Conservation (phyloP, 176 grass and related monocot species). For the Triticum timopheevii region DNA sequence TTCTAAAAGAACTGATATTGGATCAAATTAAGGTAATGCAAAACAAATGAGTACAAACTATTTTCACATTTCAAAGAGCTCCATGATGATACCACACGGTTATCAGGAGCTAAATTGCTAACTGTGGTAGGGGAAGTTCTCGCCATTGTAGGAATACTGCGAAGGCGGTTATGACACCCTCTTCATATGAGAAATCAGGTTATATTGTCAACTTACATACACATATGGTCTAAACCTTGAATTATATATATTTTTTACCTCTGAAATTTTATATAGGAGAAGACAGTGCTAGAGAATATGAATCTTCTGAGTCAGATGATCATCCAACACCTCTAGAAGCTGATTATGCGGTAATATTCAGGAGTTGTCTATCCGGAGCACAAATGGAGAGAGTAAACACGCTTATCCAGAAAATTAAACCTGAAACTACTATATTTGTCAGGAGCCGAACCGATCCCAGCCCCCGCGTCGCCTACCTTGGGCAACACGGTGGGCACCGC, state of each 20-base stretch:
- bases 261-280: not conserved
- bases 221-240: not conserved
- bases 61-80: not conserved
- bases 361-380: not conserved
- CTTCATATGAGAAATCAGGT: slow-evolving; percentile 8
- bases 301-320: not conserved
- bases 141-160: not conserved
- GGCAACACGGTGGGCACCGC: not conserved
- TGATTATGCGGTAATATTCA: not conserved
- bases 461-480: not conserved
- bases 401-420: slow-evolving; percentile 15
- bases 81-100: not conserved
- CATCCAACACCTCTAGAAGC: not conserved
- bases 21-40: not conserved
- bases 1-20: not conserved
- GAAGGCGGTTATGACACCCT: not conserved
- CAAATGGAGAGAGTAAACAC: slow-evolving; percentile 7
- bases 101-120: not conserved
- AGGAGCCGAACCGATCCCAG: too few relatives aligned
- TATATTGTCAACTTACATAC: not conserved
- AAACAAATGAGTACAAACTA: not conserved
- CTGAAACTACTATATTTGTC: not conserved
- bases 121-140: not conserved
- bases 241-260: not conserved
- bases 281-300: not conserved